Evolutionary conservation across 495 filamentous ascomycete genomes (phyloP), one percentile per base, ranked within the genome.

Genomic region (Penicillium steckii): DNA sequence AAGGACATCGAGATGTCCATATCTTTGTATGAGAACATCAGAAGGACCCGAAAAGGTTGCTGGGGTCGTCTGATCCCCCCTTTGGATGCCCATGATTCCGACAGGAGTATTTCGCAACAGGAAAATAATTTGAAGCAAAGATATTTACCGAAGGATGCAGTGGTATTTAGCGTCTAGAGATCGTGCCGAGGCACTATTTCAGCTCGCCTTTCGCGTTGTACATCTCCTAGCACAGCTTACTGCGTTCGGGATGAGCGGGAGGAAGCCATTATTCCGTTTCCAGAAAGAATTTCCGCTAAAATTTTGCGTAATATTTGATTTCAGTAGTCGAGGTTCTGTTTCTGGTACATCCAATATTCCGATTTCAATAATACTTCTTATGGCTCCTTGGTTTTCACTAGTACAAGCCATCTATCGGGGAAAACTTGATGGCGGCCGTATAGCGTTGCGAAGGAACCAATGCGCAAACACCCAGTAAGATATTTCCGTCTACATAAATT

Each of bases 1-100:
- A 3, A 80, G 61, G 1, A 70, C 45, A 51, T 68, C 55, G 18
- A 72, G 62, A 6, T 66, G 66, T 53, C 72, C 72, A 64, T 64
- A 78, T 17, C 52, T 53, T n/a, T 54, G 41, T 12, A 61, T 29
- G 15, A 72, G 46, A 18, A 63, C 48, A 27, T 66, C 63, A 17
- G 50, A n/a, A 3, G 23, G 15, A 25, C 48, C 33, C 0, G 55
- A 59, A 10, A 55, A 59, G 18, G 44, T 29, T 18, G 61, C 38
- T 1, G 52, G 26, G 7, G 47, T 21, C 19, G 6, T 33, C 21
- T 52, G 50, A 17, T 55, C 52, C 21, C 59, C 62, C 19, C 52
- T 56, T 55, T 64, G 65, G 19, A 69, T 67, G 24, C 68, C 70
- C 70, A 66, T 66, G n/a, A 19, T 50, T 26, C 43, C 23, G 3